Conservation (phyloP, 2,329 filamentous ascomycete species). For the Colletotrichum sp. region DNA sequence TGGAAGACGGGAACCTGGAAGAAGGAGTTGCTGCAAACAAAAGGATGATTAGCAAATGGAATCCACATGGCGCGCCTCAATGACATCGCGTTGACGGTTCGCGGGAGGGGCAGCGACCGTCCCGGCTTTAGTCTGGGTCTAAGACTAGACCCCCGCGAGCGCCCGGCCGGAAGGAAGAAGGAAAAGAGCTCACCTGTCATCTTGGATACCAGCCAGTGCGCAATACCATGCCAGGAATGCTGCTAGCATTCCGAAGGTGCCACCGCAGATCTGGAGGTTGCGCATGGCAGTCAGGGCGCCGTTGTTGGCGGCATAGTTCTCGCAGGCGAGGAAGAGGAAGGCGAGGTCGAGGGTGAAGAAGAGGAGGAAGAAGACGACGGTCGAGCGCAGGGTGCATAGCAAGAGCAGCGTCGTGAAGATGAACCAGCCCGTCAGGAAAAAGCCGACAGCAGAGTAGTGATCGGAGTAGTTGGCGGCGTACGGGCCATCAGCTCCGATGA, state of each 20-base stretch:
- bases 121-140: not conserved
- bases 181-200: constrained; percentile 60
- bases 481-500: constrained; percentile 48
- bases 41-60: constrained; percentile 26
- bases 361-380: constrained; percentile 77
- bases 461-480: constrained; percentile 50
- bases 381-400: constrained; percentile 77
- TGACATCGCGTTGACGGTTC: not conserved
- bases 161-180: not conserved
- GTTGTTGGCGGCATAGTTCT: constrained; percentile 62
- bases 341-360: constrained; percentile 80
- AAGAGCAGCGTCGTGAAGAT: constrained; percentile 82
- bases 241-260: constrained; percentile 79
- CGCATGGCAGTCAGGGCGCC: constrained; percentile 49
- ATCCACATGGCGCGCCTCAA: not conserved
- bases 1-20: constrained; percentile 91
- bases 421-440: constrained; percentile 83
- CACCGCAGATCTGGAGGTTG: constrained; percentile 71
- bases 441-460: constrained; percentile 67
- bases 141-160: not conserved
- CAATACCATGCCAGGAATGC: constrained; percentile 90
- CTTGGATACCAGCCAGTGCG: constrained; percentile 80
- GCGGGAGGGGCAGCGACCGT: not conserved
- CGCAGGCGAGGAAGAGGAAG: constrained; percentile 74
- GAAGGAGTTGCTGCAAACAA: constrained; percentile 72